Evolutionary conservation across 345 rosid genomes (phyloP), one percentile per base, ranked within the genome.

Genomic region (Barbarea vulgaris): DNA sequence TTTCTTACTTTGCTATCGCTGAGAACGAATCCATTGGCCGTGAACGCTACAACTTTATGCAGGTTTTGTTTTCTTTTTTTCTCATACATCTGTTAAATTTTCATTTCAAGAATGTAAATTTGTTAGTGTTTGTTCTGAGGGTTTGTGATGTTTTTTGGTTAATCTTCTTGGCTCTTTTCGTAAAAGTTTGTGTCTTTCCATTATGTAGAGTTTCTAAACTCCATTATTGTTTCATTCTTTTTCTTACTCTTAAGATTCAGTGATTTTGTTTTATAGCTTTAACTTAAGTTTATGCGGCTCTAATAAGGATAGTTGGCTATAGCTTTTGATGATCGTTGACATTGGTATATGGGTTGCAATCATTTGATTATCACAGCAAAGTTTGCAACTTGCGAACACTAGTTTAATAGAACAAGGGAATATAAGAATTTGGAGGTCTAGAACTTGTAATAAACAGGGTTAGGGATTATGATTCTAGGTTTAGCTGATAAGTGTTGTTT

Each of bases 11-110:
- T 77, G 91, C 98, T n/a, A 77, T 91, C 2, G 94, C 98, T 5
- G 96, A 91, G 72, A 91, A 91, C 13, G 98, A 93, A 78, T 91
- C 98, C 13, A 87, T 93, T 77, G 97, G 93, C 21, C 84, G 98
- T 22, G 96, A 93, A 67, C 90, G 93, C 76, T 89, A 93, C 89
- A 91, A 91, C 78, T 89, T 91, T 60, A 91, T 93, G 98, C 94
- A 91, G 97, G 97, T 83, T 67, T 64, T 24, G 97, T 82, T 67
- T 64, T 24, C 11, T 10, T 11, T 41, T 44, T 56, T 8, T 75
- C 46, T 8, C 22, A 12, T 7, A 17, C 19, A 5, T 51, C 13
- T 36, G 11, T 18, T 69, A 13, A 19, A 1, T 1, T 67, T 41
- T 37, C 12, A 2, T 42, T 19, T 36, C 22, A 17, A 70, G 47